Percentiles rank a stretch among this genome's conserved stretches.
phyloP scores from a whole-genome alignment of 176 grass and related monocot genomes.

The Bothriochloa decipiens region DNA sequence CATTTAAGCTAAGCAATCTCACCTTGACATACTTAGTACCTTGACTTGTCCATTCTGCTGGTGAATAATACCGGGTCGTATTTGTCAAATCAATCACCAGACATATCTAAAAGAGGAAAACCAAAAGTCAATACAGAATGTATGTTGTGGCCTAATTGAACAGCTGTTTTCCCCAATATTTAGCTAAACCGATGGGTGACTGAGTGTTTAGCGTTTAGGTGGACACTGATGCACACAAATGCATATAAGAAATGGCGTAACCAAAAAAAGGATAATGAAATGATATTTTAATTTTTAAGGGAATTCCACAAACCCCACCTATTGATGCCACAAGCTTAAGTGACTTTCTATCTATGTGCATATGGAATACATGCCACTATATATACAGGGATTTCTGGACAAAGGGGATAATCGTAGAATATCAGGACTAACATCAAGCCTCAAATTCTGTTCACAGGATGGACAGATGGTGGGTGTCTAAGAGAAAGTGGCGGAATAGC shows the following conservation, averaged over 20 bases:
- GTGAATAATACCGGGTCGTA: conserved; percentile 80
- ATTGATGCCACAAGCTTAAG: not conserved
- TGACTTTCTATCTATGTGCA: not conserved
- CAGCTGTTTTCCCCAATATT: not conserved
- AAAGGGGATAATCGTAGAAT: not conserved
- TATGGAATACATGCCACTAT: not conserved
- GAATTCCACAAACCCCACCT: not conserved
- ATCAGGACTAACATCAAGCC: too few relatives aligned
- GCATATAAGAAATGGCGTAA: not conserved
- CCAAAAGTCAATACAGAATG: not conserved
- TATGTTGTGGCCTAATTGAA: conserved; percentile 5
- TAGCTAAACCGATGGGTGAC: not conserved
- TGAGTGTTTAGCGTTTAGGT: not conserved
- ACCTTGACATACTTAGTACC: conserved; percentile 97
- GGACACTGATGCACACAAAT: not conserved
- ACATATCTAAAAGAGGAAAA: conserved; percentile 67
- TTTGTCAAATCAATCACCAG: conserved; percentile 99
- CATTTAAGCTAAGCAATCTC: conserved; percentile 42
- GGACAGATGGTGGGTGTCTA: too few relatives aligned
- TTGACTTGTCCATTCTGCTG: conserved; percentile 79
- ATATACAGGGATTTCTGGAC: not conserved
- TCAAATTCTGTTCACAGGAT: too few relatives aligned
- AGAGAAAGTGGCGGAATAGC: too few relatives aligned
- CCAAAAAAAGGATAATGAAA: not conserved
- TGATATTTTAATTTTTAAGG: not conserved